phyloP scores from a whole-genome alignment of 1,284 basidiomycete genomes.

The Leccinum subrobustum region DNA sequence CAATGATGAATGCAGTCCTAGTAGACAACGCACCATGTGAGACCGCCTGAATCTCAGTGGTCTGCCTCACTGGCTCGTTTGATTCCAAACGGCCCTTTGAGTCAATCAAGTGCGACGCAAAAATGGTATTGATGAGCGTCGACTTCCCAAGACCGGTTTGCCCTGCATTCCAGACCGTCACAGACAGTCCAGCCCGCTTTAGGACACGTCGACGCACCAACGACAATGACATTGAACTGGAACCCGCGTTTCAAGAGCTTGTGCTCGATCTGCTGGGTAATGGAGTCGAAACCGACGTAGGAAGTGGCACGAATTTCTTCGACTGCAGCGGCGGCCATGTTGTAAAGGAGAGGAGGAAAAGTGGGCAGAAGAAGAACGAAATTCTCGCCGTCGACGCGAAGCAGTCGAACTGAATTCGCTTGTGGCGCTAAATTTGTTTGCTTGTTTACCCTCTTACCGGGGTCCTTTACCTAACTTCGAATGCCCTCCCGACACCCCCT shows the following conservation, averaged over 20 bases:
- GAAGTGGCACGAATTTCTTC: constrained; percentile 86
- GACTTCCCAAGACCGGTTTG: constrained; percentile 99
- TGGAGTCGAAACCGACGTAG: constrained; percentile 94
- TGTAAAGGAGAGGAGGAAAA: constrained; percentile 14
- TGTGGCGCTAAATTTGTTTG: constrained; percentile 36
- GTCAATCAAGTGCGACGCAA: constrained; percentile 96
- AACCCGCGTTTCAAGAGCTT: constrained; percentile 99
- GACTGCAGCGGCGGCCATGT: constrained; percentile 42
- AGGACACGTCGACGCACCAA: constrained; percentile 59
- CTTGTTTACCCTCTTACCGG: constrained; percentile 24
- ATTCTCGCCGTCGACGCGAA: constrained; percentile 18
- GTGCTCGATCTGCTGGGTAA: constrained; percentile 98
- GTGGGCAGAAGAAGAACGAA: constrained; percentile 22
- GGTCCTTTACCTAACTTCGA: constrained; percentile 26
- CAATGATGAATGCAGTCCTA: background rate
- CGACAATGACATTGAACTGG: constrained; percentile 98
- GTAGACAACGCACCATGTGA: constrained; percentile 76
- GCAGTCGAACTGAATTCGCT: constrained; percentile 16
- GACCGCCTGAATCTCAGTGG: constrained; percentile 94
- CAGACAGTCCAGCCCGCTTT: background rate
- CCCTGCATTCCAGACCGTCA: constrained; percentile 47
- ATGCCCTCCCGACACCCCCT: constrained; percentile 21
- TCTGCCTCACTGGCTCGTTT: constrained; percentile 87
- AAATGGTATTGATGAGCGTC: constrained; percentile 98
- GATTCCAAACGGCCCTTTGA: constrained; percentile 91